Base-by-base conservation (phyloP, 768 basidiomycete species). In the Leucosporidium yakuticum region DNA sequence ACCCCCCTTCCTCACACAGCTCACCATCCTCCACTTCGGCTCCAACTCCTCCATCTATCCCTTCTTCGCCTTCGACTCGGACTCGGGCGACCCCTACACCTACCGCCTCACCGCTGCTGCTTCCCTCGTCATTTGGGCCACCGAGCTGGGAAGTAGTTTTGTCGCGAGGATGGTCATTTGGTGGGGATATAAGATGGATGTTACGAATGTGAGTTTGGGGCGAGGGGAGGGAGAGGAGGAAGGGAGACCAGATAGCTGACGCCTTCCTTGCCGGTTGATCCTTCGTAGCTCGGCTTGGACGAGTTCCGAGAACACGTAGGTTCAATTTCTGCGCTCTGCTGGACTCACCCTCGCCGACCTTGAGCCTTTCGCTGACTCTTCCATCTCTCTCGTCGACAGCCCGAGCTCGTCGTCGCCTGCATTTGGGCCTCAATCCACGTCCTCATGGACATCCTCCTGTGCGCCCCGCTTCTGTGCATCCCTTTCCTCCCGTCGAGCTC, bases 21-120 rank as follows among this genome's bases (percentile, higher is more conserved):
- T 73, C 47, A 58, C 67, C 29, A 68, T 73, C 62, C 72, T 81
- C 17, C 79, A 81, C 72, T 81, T 78, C 68, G 80, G 80, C 0
- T 79, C 80, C 0, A 82, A 82, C 74, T 57, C 69, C 72, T 74
- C 77, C 34, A 76, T 81, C 63, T 82, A 81, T 70, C 80, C 81
- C 5, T 81, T 80, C 78, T 82, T 82, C 75, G 64, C 75, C 17
- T 80, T 82, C 67, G 73, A 68, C 60, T 54, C 73, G 20, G 74
- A 74, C 2, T 75, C 76, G 5, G 77, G 78, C 39, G 80, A 81
- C 63, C 80, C 80, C 3, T 82, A 82, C 73, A 82, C 79, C 4
- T 82, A 80, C 66, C 74, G 77, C 17, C 71, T 81, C 59, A 82
- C 81, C 0, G 78, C 80, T 56, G 74, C 75, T 20, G 80, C 81